A percentile compares a stretch with the other conserved stretches of the same genome.
Conservation (phyloP, 176 grass and related monocot species). For the Musa itinerans region DNA sequence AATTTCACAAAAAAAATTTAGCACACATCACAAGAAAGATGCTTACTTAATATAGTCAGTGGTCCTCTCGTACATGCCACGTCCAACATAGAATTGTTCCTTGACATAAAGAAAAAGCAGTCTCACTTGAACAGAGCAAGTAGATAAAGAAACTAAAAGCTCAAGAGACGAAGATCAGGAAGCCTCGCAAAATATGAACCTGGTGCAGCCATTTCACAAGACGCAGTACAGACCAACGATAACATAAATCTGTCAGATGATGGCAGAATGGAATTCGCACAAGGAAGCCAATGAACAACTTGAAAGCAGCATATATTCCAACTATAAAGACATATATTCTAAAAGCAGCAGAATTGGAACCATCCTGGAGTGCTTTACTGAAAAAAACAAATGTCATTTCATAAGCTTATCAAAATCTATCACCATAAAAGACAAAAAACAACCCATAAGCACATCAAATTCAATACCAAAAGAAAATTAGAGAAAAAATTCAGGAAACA, state of each 20-base stretch:
- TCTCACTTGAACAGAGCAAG: background rate
- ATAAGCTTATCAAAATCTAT: slow-evolving; percentile 28
- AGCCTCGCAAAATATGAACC: slow-evolving; percentile 23
- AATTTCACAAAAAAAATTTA: background rate
- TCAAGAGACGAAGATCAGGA: background rate
- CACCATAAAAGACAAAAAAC: background rate
- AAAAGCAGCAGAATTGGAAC: slow-evolving; percentile 45
- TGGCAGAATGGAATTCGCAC: slow-evolving; percentile 63
- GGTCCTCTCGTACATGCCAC: slow-evolving; percentile 64
- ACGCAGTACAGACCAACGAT: slow-evolving; percentile 62
- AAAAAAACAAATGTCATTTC: slow-evolving; percentile 16
- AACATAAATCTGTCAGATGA: slow-evolving; percentile 50
- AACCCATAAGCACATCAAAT: background rate
- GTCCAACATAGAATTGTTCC: slow-evolving; percentile 88
- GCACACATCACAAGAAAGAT: slow-evolving; percentile 3
- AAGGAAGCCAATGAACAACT: slow-evolving; percentile 66
- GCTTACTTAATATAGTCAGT: slow-evolving; percentile 72
- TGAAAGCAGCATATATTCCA: slow-evolving; percentile 44
- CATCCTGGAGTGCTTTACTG: slow-evolving; percentile 83
- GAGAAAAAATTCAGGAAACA: background rate
- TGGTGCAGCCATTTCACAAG: slow-evolving; percentile 85
- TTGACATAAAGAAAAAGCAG: slow-evolving; percentile 33
- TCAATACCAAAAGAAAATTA: background rate
- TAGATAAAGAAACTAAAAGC: slow-evolving; percentile 6
- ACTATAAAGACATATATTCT: slow-evolving; percentile 80